Evolutionary conservation across 1,284 basidiomycete genomes (phyloP), one percentile per base, ranked within the genome.

Genomic region (Cutaneotrichosporon arboriforme): DNA sequence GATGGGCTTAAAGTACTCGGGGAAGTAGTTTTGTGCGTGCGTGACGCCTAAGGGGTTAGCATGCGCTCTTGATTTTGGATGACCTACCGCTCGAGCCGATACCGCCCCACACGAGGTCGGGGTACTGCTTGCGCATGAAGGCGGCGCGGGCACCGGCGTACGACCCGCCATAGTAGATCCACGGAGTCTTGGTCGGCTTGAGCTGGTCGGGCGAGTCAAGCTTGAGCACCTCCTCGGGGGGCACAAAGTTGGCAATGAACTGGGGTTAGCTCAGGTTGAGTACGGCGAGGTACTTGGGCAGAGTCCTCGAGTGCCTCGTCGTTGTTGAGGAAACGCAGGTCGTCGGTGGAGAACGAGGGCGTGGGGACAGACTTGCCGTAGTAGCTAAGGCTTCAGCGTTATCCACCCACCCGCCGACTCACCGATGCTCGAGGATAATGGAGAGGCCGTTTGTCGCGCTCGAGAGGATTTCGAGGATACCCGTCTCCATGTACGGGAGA

Each of bases 101-200:
- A 0, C 89, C 87, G 17, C 92, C 94, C 73, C 82, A 93, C 4
- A 93, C 88, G 12, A 93, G 78, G 22, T 94, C 83, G 0, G 92
- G 92, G 66, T 69, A 72, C 51, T 70, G 57, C 31, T 90, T 77
- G 46, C 83, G 84, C 86, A 97, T 91, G 66, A 97, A 90, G 0
- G 94, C 94, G 0, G 91, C 86, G 15, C 93, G 84, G 4, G 90
- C 93, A 46, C 94, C 94, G 7, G 93, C 91, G 67, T 97, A 74
- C 15, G 66, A 72, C 2, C 77, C 90, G 23, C 94, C 93, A 65
- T 96, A 96, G 73, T 94, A 94, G 59, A 97, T 90, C 87, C 92
- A 94, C 1, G 90, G 88, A 1, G 86, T 85, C 17, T 65, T 59
- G 17, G 58, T 59, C 8, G 68, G 67, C 31, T 78, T 51, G 47